Percentiles rank a stretch among this genome's conserved stretches.
Evolutionary conservation across 306 rosid genomes (phyloP).

Genomic region (Acacia crassicarpa): DNA sequence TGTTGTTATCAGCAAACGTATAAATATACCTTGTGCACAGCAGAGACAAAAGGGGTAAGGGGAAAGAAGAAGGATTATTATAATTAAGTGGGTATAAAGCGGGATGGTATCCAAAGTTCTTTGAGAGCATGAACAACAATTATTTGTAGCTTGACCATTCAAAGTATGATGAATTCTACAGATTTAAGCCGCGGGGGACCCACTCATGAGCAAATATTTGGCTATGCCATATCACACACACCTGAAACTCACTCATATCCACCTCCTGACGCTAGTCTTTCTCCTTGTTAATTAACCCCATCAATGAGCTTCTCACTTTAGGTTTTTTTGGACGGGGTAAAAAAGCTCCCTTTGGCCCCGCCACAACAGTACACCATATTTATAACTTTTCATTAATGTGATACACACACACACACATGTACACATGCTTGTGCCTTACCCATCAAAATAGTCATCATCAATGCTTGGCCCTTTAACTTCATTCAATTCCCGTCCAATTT

Average conservation of each 20-base stretch:
- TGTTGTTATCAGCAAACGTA: background rate
- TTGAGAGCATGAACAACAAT: constrained; percentile 46
- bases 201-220: constrained; percentile 24
- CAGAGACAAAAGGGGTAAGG: background rate
- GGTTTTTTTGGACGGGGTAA: constrained; percentile 27
- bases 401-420: background rate
- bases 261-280: constrained; percentile 35
- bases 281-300: constrained; percentile 42
- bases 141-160: constrained; percentile 92
- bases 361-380: constrained; percentile 26
- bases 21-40: background rate
- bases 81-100: background rate
- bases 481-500: background rate
- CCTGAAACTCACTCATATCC: constrained; percentile 25
- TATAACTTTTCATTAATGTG: constrained; percentile 65
- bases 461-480: background rate
- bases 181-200: constrained; percentile 34
- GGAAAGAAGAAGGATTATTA: background rate
- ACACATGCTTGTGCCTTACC: constrained; percentile 21
- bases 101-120: constrained; percentile 62
- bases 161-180: constrained; percentile 47
- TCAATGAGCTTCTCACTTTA: constrained; percentile 41
- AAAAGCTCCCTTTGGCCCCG: constrained; percentile 39
- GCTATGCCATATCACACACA: constrained; percentile 11
- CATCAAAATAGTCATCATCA: constrained; percentile 34